Evolutionary conservation across 202 grass and related monocot genomes (phyloP), one percentile per base, ranked within the genome.

Genomic region (Carex arenaria): DNA sequence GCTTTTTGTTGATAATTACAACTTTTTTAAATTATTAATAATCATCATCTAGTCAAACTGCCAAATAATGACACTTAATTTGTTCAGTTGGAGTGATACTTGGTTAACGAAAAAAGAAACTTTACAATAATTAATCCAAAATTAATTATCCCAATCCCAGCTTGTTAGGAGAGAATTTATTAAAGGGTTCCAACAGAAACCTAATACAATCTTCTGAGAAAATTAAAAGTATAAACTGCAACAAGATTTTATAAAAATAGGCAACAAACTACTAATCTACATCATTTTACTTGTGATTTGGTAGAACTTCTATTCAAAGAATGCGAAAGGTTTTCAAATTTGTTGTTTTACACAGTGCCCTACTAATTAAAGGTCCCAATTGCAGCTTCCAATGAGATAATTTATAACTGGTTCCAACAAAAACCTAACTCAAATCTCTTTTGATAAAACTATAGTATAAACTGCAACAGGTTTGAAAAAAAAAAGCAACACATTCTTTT

Each of bases 311-410:
- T 26, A 55, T 83, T 28, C 36, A 42, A 19, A 32, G 52, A 80
- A 76, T 64, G 7, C 19, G 14, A 2, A 14, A 19, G 9, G 13
- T 72, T 54, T 56, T 85, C 2, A 57, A 88, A 79, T 87, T 59
- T 52, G 62, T 42, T 20, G 91, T 77, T 17, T 42, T n/a, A 26
- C 81, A 88, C 51, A 92, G 81, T 26, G 72, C 78, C 69, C 90
- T 90, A 83, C 90, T 30, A 64, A 64, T 28, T 15, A 32, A n/a
- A 59, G 23, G 2, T 28, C 61, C 15, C 36, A 43, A 71, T 71
- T 45, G 3, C 38, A 45, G 42, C 32, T 67, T 67, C 22, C 10
- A 11, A 49, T 49, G 34, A 71, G 30, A 43, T 38, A 74, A 52
- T 23, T 10, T 74, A 52, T 47, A 3, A 26, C 42, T 74, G 70